A percentile compares a stretch with the other conserved stretches of the same genome.
Evolutionary conservation across 257 asterid genomes (phyloP).

Genomic region (Lycium ferocissimum): DNA sequence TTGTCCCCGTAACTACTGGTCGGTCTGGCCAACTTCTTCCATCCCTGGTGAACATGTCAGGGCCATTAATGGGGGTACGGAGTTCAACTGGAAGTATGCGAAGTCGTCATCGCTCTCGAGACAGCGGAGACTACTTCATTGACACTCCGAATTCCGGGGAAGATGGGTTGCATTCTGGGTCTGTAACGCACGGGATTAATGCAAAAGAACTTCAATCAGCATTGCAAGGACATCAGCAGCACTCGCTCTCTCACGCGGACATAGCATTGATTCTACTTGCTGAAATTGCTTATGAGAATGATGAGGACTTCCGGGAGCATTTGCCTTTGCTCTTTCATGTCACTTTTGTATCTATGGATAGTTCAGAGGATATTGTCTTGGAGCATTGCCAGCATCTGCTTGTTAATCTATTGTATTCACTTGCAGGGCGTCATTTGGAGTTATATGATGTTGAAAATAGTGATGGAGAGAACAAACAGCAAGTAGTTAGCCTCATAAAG

Average conservation of each 20-base stretch:
- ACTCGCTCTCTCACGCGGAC: slow-evolving; percentile 90
- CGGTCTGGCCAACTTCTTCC: slow-evolving; percentile 98
- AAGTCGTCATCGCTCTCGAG: slow-evolving; percentile 95
- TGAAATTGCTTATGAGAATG: slow-evolving; percentile 97
- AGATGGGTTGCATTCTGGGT: slow-evolving; percentile 80
- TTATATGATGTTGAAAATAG: slow-evolving; percentile 93
- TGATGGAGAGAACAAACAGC: slow-evolving; percentile 99
- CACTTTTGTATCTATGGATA: slow-evolving; percentile 99
- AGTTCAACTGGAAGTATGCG: slow-evolving; percentile 97
- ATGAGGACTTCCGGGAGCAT: slow-evolving; percentile 98
- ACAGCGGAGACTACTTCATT: slow-evolving; percentile 93
- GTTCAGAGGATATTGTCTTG: slow-evolving; percentile 97
- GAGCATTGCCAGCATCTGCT: slow-evolving; percentile 99
- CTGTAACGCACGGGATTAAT: slow-evolving; percentile 70
- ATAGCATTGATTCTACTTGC: slow-evolving; percentile 92
- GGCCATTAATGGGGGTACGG: slow-evolving; percentile 94
- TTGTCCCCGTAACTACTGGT: slow-evolving; percentile 84
- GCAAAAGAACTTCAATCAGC: slow-evolving; percentile 99
- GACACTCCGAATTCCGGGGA: slow-evolving; percentile 98
- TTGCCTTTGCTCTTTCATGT: slow-evolving; percentile 96
- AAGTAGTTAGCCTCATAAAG: slow-evolving; percentile 93
- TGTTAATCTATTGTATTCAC: slow-evolving; percentile 91
- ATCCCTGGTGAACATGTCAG: slow-evolving; percentile 92
- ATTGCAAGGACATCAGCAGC: slow-evolving; percentile 98
- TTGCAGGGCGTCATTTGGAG: slow-evolving; percentile 97